A percentile compares a stretch with the other conserved stretches of the same genome.
These are phyloP conservation scores for Leucocoprinus birnbaumii DNA, from an alignment of 768 basidiomycete species.

Conservation along the genomic window DNA sequence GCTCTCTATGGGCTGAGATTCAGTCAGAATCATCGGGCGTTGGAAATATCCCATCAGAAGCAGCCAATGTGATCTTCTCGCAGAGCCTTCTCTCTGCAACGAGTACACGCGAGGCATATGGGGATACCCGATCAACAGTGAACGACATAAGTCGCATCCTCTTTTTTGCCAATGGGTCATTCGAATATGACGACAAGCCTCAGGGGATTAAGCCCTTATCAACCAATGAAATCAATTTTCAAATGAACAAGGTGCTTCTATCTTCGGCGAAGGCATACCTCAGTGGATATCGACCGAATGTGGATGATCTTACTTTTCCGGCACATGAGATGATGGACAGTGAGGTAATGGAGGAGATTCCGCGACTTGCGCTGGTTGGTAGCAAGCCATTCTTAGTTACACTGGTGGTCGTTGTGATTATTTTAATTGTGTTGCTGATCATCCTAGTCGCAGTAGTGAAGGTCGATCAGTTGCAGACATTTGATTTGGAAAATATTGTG, in stretches of 20 bases:
- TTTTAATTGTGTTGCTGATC: background rate
- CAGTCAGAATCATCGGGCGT: background rate
- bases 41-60: background rate
- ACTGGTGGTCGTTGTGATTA: background rate
- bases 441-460: background rate
- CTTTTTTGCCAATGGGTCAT: background rate
- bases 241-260: background rate
- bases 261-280: conserved; percentile 5
- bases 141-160: background rate
- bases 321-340: background rate
- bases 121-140: background rate
- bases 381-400: conserved; percentile 2
- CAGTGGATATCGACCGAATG: background rate
- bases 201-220: background rate
- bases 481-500: conserved; percentile 8
- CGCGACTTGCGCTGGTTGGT: background rate
- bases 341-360: background rate
- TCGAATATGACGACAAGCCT: background rate
- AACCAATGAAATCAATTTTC: background rate
- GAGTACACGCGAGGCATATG: background rate
- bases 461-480: background rate
- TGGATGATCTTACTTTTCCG: background rate
- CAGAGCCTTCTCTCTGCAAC: background rate
- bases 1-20: background rate
- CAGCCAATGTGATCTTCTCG: conserved; percentile 3